Evolutionary conservation across 1,139 yeast species (phyloP), one percentile per base, ranked within the genome.

Genomic region (Yamadazyma dushanensis): DNA sequence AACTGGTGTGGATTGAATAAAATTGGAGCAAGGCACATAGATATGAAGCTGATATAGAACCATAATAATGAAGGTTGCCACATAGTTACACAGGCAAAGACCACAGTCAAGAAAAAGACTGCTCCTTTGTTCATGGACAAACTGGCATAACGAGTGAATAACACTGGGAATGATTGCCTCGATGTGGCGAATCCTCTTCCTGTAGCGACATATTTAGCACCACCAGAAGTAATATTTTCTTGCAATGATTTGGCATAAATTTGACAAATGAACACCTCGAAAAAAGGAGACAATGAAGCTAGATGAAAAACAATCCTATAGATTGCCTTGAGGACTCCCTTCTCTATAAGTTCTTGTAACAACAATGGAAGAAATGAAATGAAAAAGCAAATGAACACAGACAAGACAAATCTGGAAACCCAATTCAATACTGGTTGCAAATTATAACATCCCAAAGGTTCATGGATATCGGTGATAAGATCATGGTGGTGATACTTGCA

Each of bases 1-100:
- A 86, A 88, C 52, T 88, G 95, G 54, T 88, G 95, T 0, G 96
- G 96, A 50, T 88, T 88, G 63, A 84, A 88, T 4, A 88, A 56
- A 41, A 83, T 80, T 2, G 96, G 96, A 0, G 95, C 83, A 31
- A 85, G 60, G 41, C 89, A 77, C 54, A 88, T 60, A 0, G 95
- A 81, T 5, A 80, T 58, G 9, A 83, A 73, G 0, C 94, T 83
- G 7, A 85, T 68, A 83, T 90, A 85, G 58, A 88, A 87, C 95
- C 96, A 88, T 21, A 86, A 54, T 16, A 87, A 61, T 0, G 95
- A 76, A 0, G 80, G 76, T 43, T 81, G 85, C 94, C 95, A 85
- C 63, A 83, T 77, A 0, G 88, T 69, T 2, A 77, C 51, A 1
- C 83, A 73, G 2, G 88, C 80, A 64, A 83, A 83, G 13, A 82